Conservation (phyloP, 2,329 filamentous ascomycete species). For the Ceratocystis lukuohia region DNA sequence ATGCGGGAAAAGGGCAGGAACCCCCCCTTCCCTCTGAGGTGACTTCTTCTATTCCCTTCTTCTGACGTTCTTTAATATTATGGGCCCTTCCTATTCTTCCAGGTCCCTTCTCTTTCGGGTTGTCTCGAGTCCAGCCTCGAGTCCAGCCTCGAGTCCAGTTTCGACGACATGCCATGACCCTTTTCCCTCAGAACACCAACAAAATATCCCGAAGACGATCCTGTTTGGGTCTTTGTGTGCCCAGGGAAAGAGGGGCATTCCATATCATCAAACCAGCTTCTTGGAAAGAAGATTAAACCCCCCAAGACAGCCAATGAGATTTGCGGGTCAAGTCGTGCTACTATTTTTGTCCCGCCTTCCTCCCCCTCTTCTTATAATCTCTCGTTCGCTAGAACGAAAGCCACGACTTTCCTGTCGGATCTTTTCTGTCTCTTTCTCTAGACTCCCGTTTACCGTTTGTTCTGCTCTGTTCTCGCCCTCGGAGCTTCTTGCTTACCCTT, state of each 20-base stretch:
- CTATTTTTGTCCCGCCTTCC: slow-evolving; percentile 1
- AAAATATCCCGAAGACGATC: background rate
- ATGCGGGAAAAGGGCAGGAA: background rate
- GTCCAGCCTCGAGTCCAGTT: background rate
- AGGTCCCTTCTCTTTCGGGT: background rate
- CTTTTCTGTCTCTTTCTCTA: background rate
- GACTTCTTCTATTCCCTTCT: background rate
- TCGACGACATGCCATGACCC: background rate
- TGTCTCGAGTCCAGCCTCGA: background rate
- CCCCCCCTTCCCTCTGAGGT: background rate
- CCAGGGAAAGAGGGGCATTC: background rate
- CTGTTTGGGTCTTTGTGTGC: background rate
- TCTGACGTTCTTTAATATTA: background rate
- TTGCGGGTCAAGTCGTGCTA: background rate
- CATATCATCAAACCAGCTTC: background rate
- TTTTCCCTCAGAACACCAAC: background rate
- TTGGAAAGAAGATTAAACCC: background rate
- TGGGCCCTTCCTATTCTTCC: background rate
- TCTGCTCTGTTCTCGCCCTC: background rate
- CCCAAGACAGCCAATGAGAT: slow-evolving; percentile 1
- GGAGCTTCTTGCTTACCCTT: background rate
- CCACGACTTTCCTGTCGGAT: background rate
- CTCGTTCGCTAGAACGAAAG: background rate
- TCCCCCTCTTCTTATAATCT: background rate
- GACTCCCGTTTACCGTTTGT: background rate